Base-by-base conservation (phyloP, 2,329 filamentous ascomycete genomes). In the Cladosporium sp. region DNA sequence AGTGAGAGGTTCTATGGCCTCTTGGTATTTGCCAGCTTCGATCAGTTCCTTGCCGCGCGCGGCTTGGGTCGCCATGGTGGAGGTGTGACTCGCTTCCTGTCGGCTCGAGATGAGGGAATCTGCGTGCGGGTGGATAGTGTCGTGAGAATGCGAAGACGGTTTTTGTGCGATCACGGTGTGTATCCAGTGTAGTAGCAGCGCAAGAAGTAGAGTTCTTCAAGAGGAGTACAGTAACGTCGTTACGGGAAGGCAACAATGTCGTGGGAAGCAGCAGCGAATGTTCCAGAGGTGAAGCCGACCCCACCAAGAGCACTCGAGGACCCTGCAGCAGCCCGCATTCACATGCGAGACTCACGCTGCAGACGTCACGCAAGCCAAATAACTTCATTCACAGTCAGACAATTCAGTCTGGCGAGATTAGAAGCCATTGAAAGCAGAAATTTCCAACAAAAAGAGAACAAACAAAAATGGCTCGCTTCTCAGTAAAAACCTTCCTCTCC, bases 1-100 rank as follows among this genome's bases (percentile, higher is more conserved):
- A 7, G 85, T 86, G 58, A 86, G 85, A 61, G 84, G 79, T 34
- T 74, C 68, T 60, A 95, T 80, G 42, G 88, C 90, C 43, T 77
- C 75, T 4, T 77, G 72, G 69, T 82, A 92, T 55, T 91, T 78
- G 46, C 78, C 78, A 8, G 71, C 74, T 28, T 80, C 72, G 53
- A 89, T 77, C 52, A 89, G 81, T 56, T 76, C 74, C 53, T 78
- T 77, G 55, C 81, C 90, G 56, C 79, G 71, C 16, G 70, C 68
- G 52, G 78, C 78, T 42, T 76, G 68, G 58, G 80, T 74, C 74
- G 82, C 82, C 48, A 64, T 64, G 49, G 31, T 59, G n/a, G 37
- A 19, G 40, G 34, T 41, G 11, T 49, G 19, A 38, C 8, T 38
- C 35, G 35, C 11, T 11, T 13, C 13, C 16, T 13, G n/a, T 14